Conservation (phyloP, 2,329 filamentous ascomycete genomes). For the Nemania abortiva region DNA sequence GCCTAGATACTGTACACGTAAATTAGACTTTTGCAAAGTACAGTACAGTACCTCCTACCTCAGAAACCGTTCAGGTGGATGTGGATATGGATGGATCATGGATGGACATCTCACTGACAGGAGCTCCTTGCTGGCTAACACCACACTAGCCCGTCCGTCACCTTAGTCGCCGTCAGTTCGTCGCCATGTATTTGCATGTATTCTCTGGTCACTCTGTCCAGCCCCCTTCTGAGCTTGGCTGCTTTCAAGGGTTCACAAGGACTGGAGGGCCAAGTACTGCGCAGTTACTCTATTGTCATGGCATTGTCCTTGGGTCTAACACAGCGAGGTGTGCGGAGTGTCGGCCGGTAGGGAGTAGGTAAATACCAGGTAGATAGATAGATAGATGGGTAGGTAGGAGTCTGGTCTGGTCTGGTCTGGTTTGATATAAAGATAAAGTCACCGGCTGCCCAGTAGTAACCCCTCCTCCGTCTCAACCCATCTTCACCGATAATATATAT, state of each 20-base stretch:
- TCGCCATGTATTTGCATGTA: constrained; percentile 37
- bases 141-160: constrained; percentile 17
- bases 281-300: constrained; percentile 33
- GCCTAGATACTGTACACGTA: too few species aligned
- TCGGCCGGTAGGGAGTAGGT: neutral
- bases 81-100: constrained; percentile 5
- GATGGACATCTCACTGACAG: constrained; percentile 34
- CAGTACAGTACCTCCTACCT: constrained; percentile 3
- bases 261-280: constrained; percentile 28
- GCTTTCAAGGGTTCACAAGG: constrained; percentile 16
- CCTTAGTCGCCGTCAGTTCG: constrained; percentile 24
- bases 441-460: constrained; percentile 16
- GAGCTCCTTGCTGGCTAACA: constrained; percentile 22
- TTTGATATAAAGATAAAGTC: constrained; percentile 31
- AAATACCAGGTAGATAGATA: neutral
- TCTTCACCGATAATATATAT: constrained; percentile 1
- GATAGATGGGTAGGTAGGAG: constrained; percentile 1
- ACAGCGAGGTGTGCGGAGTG: neutral
- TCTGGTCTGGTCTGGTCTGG: constrained; percentile 12
- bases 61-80: constrained; percentile 19
- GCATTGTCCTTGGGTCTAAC: constrained; percentile 11
- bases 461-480: constrained; percentile 8
- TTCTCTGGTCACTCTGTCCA: constrained; percentile 32
- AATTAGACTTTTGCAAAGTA: constrained; percentile 16
- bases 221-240: constrained; percentile 26